Evolutionary conservation across 2,329 filamentous ascomycete species (phyloP), one percentile per base, ranked within the genome.

Genomic region (Didymella glomerata): DNA sequence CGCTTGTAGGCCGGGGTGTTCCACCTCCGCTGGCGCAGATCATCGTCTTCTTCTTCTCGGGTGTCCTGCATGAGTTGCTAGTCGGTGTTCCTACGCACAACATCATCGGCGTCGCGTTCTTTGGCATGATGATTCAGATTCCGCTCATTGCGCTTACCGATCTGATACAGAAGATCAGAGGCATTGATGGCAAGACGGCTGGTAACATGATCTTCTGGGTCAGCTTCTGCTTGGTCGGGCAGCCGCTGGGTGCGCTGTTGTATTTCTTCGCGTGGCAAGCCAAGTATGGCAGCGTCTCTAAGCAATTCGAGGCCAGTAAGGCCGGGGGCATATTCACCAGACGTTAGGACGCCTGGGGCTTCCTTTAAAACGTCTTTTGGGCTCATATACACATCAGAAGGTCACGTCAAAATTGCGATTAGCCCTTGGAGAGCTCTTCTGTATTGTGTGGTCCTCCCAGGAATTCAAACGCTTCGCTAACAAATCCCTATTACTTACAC

Each of bases 241-340:
- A 99, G 81, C 95, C 95, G 0, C 86, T 98, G 68, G 95, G 92
- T 1, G 93, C 92, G 0, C 81, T 99, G 60, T 83, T 96, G 75
- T 99, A 99, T 77, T 99, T 97, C 77, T 98, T 98, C 75, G 93
- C 93, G 1, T 99, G 95, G 94, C 94, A 98, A 79, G 92, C 92
- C 54, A 98, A 98, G 81, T 97, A 97, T 75, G 95, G 95, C 13
- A 93, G 89, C 69, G 89, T 93, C 22, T 91, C 81, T 11, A 74
- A 71, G 56, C 66, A 71, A 57, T 67, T 68, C 4, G 62, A 68
- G 22, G 64, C 69, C 20, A 74, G 68, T 41, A 59, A 58, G 42
- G 66, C 68, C 1, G 51, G 68, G 28, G 60, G 67, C 40, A 51
- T 73, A 28, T 70, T 73, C 42, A 45, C 40, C 11, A 54, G 67